Conservation (phyloP, 306 rosid genomes). For the Prunus davidiana region DNA sequence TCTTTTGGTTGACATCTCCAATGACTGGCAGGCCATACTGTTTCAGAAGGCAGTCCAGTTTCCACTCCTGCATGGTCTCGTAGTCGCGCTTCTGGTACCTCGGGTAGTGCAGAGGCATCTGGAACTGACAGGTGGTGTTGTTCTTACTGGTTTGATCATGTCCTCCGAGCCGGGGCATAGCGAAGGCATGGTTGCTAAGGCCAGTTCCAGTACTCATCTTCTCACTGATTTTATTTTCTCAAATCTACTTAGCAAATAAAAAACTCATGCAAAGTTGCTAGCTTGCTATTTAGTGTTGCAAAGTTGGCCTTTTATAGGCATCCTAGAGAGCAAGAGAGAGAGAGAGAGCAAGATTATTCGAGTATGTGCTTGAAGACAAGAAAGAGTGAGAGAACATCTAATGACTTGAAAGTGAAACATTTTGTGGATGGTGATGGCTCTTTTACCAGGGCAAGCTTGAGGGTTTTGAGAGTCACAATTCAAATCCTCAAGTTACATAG, state of each 20-base stretch:
- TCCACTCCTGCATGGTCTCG: conserved; percentile 43
- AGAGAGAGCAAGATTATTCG: conserved; percentile 11
- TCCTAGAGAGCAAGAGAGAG: conserved; percentile 7
- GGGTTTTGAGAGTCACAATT: neutral
- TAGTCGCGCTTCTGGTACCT: conserved; percentile 30
- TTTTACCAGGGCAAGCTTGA: conserved; percentile 1
- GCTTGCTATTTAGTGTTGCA: neutral
- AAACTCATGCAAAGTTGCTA: conserved; percentile 12
- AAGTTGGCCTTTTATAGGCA: conserved; percentile 23
- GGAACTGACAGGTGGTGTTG: conserved; percentile 10
- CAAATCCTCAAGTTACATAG: neutral
- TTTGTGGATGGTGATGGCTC: neutral
- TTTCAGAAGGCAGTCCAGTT: conserved; percentile 29
- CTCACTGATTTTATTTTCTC: neutral
- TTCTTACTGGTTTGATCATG: conserved; percentile 12
- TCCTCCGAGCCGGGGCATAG: neutral
- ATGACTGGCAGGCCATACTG: conserved; percentile 29
- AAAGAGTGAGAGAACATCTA: neutral
- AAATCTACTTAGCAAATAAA: neutral
- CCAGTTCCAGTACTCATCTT: conserved; percentile 25
- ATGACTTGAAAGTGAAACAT: conserved; percentile 14
- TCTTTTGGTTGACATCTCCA: conserved; percentile 32
- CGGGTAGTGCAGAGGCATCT: conserved; percentile 41
- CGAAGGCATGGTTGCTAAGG: neutral
- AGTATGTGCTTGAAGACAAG: conserved; percentile 15